A percentile compares a stretch with the other conserved stretches of the same genome.
phyloP scores from a whole-genome alignment of 352 stramenopile genomes.

The Phytophthora capsici region DNA sequence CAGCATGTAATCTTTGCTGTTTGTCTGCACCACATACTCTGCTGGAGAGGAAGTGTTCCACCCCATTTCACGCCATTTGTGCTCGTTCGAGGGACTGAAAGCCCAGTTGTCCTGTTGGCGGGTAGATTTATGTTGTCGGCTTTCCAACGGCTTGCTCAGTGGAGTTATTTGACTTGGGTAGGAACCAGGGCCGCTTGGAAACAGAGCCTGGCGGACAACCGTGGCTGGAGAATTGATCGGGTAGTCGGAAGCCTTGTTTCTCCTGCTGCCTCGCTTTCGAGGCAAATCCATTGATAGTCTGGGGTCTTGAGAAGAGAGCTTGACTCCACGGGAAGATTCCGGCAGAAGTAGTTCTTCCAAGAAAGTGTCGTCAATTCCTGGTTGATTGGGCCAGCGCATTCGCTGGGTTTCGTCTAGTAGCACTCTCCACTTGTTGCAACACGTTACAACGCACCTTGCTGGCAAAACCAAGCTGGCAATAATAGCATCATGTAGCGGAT shows the following conservation, averaged over 20 bases:
- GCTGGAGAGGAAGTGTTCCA: constrained; percentile 78
- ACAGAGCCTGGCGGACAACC: constrained; percentile 49
- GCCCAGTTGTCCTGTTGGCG: constrained; percentile 15
- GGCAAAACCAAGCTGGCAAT: constrained; percentile 11
- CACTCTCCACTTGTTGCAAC: too few relatives aligned
- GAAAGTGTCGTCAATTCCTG: constrained; percentile 34
- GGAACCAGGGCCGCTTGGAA: constrained; percentile 48
- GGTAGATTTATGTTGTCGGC: constrained; percentile 11
- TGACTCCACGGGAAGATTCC: constrained; percentile 20
- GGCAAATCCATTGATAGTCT: constrained; percentile 12
- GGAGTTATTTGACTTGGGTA: constrained; percentile 49
- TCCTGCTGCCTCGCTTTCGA: constrained; percentile 35
- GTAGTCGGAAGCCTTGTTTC: constrained; percentile 40
- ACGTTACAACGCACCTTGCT: too few relatives aligned
- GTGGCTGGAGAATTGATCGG: constrained; percentile 42
- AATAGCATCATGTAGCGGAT: constrained; percentile 18
- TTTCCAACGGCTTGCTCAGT: constrained; percentile 30
- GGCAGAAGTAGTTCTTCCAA: constrained; percentile 51
- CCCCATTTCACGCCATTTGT: constrained; percentile 66
- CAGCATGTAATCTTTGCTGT: constrained; percentile 52
- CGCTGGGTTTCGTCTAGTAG: constrained; percentile 5
- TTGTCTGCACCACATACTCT: constrained; percentile 56
- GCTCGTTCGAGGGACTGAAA: constrained; percentile 25
- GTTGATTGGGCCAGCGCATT: constrained; percentile 23
- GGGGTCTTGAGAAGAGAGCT: background rate